Evolutionary conservation across 73 alveolate species (phyloP).

Genomic region (Blepharisma stoltei): DNA sequence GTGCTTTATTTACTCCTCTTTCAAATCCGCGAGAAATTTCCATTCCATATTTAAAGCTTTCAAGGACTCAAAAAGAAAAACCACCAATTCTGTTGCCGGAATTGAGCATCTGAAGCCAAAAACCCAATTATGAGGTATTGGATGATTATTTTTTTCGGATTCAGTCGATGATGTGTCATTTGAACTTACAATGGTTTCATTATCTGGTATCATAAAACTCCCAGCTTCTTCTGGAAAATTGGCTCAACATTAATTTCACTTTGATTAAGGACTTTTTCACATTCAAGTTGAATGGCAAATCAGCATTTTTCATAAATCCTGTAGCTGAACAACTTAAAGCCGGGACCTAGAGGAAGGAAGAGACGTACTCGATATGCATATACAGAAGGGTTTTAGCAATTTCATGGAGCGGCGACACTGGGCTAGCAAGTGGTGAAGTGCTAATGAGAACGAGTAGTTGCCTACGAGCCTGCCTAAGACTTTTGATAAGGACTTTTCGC

Average conservation of each 20-base stretch:
- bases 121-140: constrained; percentile 17
- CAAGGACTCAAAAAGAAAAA: neutral
- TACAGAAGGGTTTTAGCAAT: too few species aligned
- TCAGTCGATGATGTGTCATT: neutral
- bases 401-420: too few species aligned
- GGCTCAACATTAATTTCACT: neutral
- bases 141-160: neutral
- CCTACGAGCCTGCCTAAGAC: too few species aligned
- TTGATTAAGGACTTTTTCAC: neutral
- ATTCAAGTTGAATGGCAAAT: too few species aligned
- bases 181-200: neutral
- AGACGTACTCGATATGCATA: too few species aligned
- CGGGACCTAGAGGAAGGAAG: too few species aligned
- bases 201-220: neutral
- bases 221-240: neutral
- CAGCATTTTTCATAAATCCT: too few species aligned
- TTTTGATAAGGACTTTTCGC: neutral
- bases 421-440: too few species aligned
- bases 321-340: too few species aligned
- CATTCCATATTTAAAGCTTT: neutral
- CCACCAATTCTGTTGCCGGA: neutral
- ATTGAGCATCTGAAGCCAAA: constrained; percentile 3
- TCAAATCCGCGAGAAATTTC: too few species aligned
- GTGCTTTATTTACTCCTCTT: neutral
- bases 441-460: too few species aligned